phyloP scores from a whole-genome alignment of 1,139 yeast species.

The Candida glucosophila region DNA sequence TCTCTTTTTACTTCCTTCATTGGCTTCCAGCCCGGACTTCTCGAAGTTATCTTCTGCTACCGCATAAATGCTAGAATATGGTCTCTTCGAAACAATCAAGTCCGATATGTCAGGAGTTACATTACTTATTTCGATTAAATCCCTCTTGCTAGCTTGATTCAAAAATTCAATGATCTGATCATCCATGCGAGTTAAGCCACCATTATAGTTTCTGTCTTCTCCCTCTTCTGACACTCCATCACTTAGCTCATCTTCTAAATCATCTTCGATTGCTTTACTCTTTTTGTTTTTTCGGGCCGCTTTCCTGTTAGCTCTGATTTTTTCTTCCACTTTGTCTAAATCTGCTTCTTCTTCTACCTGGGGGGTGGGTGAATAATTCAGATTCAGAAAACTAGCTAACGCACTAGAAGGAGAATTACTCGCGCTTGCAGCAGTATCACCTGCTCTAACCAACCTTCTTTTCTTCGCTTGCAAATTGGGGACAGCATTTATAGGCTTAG shows the following conservation, averaged over 20 bases:
- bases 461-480: slow-evolving; percentile 17
- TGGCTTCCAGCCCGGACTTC: slow-evolving; percentile 10
- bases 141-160: slow-evolving; percentile 67
- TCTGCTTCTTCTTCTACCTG: slow-evolving; percentile 23
- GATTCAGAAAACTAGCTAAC: not conserved
- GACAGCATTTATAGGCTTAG: slow-evolving; percentile 20
- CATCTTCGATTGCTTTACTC: slow-evolving; percentile 36
- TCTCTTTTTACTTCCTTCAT: slow-evolving; percentile 19
- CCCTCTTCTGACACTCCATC: slow-evolving; percentile 34
- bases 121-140: slow-evolving; percentile 72
- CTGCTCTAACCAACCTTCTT: slow-evolving; percentile 30
- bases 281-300: slow-evolving; percentile 9
- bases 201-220: slow-evolving; percentile 24
- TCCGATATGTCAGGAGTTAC: slow-evolving; percentile 64
- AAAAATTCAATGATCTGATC: slow-evolving; percentile 65
- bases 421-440: slow-evolving; percentile 7
- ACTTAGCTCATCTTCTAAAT: slow-evolving; percentile 30
- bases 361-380: slow-evolving; percentile 1
- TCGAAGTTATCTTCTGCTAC: slow-evolving; percentile 50
- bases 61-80: slow-evolving; percentile 49
- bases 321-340: slow-evolving; percentile 31
- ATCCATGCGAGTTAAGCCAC: slow-evolving; percentile 48
- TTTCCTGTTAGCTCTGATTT: slow-evolving; percentile 24
- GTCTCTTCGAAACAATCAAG: slow-evolving; percentile 53
- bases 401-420: not conserved